phyloP scores from a whole-genome alignment of 2,329 filamentous ascomycete genomes.

The Fusarium sarcochroum region DNA sequence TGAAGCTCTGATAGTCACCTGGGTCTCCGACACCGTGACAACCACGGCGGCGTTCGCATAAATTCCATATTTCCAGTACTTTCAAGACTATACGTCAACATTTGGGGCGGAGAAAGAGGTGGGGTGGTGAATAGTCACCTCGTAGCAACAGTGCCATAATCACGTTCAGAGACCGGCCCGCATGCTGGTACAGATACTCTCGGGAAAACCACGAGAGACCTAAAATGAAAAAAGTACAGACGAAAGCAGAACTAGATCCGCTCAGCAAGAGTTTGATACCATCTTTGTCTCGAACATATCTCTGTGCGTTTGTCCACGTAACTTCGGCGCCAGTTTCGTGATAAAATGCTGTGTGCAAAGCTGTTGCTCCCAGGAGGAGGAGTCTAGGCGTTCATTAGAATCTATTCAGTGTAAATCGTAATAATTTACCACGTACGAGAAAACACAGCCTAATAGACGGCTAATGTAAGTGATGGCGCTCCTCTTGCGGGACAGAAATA shows the following conservation, averaged over 20 bases:
- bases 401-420: background rate
- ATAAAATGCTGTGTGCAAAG: background rate
- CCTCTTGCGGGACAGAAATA: background rate
- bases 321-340: constrained; percentile 46
- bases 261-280: constrained; percentile 50
- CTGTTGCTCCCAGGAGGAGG: background rate
- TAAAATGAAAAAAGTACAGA: constrained; percentile 38
- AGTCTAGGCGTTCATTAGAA: background rate
- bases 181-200: constrained; percentile 30
- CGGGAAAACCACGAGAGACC: constrained; percentile 41
- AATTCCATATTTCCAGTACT: constrained; percentile 23
- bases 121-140: too few species aligned
- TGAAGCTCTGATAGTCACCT: background rate
- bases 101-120: background rate
- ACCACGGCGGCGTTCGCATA: background rate
- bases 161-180: too few species aligned
- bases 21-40: background rate
- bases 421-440: background rate
- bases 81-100: background rate
- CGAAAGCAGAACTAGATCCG: constrained; percentile 41
- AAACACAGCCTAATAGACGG: background rate
- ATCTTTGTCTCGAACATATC: constrained; percentile 47
- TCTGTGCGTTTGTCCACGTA: constrained; percentile 47
- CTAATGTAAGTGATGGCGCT: background rate
- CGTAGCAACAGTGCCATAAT: too few species aligned